Evolutionary conservation across 805 yeast species (phyloP), one percentile per base, ranked within the genome.

Genomic region (Candida suzukii): DNA sequence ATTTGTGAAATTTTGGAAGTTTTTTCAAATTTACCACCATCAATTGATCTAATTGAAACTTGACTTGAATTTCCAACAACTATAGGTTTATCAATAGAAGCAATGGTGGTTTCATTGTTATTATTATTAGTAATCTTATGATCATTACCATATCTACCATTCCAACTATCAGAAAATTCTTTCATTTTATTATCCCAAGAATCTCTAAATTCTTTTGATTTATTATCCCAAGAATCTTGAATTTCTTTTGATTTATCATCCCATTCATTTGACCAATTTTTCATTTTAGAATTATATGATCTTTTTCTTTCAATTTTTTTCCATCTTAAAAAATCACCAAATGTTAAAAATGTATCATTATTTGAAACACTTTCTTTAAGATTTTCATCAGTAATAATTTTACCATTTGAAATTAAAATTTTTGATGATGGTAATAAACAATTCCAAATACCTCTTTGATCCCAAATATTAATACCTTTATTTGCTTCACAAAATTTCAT

Each of bases 391-490:
- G 35, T 16, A 11, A 31, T 18, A 4, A 31, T 5, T 19, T 19
- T 31, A 7, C 35, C 35, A 31, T 17, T 18, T 11, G 35, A 5
- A 4, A 17, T 11, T n/a, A 31, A 18, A n/a, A 31, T 31, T 18
- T 12, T 7, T 9, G 35, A 31, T 7, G 10, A 8, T 12, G 96
- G 95, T 60, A 90, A 83, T 36, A 91, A 64, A 63, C 98, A 91
- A 55, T 90, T 75, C 97, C 97, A 91, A 59, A 80, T 74, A 0
- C 97, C 98, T 19, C 73, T 69, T 25, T 59, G 47, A 56, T 88
- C 95, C 96, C 97, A 91, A 12, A 78, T 80, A 0, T 87, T 75
- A 7, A 73, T 63, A 3, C 99, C 98, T 9, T 77, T 64, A 28
- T 71, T 63, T 18, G 73, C 74, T 46, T 73, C 50, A 60, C 98